Percentiles rank a stretch among this genome's conserved stretches.
These are phyloP conservation scores for Rhizopus sp. DNA, from an alignment of 371 early-diverging fungal species.

Conservation along the genomic window DNA sequence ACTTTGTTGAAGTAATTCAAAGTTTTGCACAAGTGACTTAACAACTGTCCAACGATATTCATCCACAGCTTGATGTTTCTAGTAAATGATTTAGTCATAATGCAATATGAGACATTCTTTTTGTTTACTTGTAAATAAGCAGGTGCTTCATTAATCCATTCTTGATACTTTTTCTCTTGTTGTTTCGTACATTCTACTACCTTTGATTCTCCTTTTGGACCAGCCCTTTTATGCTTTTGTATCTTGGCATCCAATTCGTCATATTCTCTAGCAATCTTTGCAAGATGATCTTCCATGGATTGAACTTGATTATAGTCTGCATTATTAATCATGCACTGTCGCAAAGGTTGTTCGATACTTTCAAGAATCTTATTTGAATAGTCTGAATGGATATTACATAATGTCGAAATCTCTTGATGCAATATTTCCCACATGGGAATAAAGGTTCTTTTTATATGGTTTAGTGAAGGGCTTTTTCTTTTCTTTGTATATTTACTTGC, in stretches of 20 bases:
- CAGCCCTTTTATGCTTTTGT: conserved; percentile 24
- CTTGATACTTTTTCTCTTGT: conserved; percentile 25
- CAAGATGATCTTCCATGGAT: conserved; percentile 6
- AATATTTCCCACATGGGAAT: conserved; percentile 25
- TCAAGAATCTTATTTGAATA: conserved; percentile 17
- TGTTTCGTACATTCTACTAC: conserved; percentile 30
- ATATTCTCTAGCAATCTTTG: conserved; percentile 7
- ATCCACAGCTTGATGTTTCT: conserved; percentile 56
- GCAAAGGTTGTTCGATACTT: conserved; percentile 19
- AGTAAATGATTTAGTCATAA: neutral
- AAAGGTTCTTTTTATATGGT: conserved; percentile 13
- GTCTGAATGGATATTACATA: conserved; percentile 18
- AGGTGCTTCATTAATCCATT: conserved; percentile 49
- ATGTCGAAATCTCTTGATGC: conserved; percentile 17
- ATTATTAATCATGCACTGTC: conserved; percentile 14
- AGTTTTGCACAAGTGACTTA: conserved; percentile 38
- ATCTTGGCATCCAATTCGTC: conserved; percentile 18
- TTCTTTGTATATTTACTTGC: conserved; percentile 4
- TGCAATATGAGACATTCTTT: neutral
- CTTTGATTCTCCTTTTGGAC: conserved; percentile 15
- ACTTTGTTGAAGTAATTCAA: conserved; percentile 55
- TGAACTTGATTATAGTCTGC: conserved; percentile 12
- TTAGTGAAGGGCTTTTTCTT: neutral
- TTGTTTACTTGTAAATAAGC: conserved; percentile 43
- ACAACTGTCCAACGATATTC: conserved; percentile 42